These are phyloP conservation scores for Dimargaris cristalligena DNA, from an alignment of 192 early-diverging fungal genomes.

Conservation along the genomic window DNA sequence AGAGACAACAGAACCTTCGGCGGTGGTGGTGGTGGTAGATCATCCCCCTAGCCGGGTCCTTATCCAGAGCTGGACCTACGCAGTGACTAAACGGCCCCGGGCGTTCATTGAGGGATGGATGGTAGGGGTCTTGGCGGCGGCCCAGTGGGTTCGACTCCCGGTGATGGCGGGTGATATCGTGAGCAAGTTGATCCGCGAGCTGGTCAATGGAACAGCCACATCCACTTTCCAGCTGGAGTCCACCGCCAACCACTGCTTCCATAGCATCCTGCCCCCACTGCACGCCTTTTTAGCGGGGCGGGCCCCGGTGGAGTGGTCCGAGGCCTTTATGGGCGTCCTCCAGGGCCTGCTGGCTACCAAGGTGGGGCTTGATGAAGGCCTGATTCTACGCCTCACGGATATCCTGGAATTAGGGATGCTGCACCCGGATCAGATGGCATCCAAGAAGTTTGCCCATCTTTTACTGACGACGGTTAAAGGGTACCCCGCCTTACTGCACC, in stretches of 20 bases:
- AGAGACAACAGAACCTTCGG: neutral
- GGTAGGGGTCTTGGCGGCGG: neutral
- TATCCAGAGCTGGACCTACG: neutral
- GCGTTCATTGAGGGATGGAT: neutral
- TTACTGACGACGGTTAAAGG: neutral
- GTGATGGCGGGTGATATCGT: neutral
- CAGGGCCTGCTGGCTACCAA: neutral
- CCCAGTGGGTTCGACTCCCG: neutral
- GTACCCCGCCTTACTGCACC: neutral
- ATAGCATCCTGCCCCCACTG: too few relatives aligned
- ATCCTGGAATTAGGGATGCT: neutral
- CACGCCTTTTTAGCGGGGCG: too few relatives aligned
- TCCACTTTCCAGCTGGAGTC: too few relatives aligned
- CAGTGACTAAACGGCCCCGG: neutral
- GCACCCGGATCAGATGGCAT: neutral
- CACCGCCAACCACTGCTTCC: too few relatives aligned
- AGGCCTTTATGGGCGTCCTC: neutral
- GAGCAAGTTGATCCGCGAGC: neutral
- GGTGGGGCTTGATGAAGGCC: neutral
- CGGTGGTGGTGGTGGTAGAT: too few relatives aligned
- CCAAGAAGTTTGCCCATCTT: slow-evolving; percentile 1
- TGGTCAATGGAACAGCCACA: too few relatives aligned
- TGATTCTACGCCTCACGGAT: neutral
- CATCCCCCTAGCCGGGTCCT: neutral
- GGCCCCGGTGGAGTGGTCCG: too few relatives aligned